Evolutionary conservation across 495 filamentous ascomycete species (phyloP).

Genomic region (Daldinia concentrica): DNA sequence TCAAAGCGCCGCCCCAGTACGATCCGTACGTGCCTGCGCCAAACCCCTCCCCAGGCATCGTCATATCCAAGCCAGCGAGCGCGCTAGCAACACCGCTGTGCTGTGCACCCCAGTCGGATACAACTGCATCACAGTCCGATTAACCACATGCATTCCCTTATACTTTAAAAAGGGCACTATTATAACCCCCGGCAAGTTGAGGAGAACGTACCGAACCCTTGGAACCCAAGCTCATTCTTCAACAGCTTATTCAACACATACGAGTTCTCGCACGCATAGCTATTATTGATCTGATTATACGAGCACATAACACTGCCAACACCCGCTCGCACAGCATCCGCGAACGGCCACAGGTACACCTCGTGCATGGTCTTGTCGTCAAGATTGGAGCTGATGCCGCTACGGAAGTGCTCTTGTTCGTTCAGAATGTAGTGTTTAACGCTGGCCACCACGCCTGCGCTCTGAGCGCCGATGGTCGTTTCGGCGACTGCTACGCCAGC

Average conservation of each 20-base stretch:
- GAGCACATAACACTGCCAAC: constrained; percentile 70
- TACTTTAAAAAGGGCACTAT: background rate
- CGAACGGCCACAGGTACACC: constrained; percentile 77
- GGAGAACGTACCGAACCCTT: constrained; percentile 66
- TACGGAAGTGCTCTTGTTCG: constrained; percentile 56
- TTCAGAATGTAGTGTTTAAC: constrained; percentile 69
- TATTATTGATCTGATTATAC: constrained; percentile 65
- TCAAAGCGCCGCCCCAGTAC: constrained; percentile 81
- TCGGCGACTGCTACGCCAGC: constrained; percentile 63
- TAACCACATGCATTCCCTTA: background rate
- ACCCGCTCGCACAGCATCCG: constrained; percentile 68
- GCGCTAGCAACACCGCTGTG: constrained; percentile 81
- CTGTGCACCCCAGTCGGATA: constrained; percentile 91
- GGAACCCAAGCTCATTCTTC: constrained; percentile 64
- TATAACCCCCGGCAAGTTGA: background rate
- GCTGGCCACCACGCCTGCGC: constrained; percentile 65
- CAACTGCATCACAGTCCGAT: constrained; percentile 55
- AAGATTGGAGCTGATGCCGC: constrained; percentile 61
- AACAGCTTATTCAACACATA: constrained; percentile 60
- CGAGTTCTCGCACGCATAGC: constrained; percentile 56
- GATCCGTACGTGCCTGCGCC: constrained; percentile 66
- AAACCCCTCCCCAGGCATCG: constrained; percentile 86
- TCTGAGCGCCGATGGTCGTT: constrained; percentile 65
- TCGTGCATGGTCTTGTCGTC: constrained; percentile 74
- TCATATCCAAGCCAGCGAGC: constrained; percentile 87